phyloP scores from a whole-genome alignment of 1,284 basidiomycete species.

The Inonotus hispidus region DNA sequence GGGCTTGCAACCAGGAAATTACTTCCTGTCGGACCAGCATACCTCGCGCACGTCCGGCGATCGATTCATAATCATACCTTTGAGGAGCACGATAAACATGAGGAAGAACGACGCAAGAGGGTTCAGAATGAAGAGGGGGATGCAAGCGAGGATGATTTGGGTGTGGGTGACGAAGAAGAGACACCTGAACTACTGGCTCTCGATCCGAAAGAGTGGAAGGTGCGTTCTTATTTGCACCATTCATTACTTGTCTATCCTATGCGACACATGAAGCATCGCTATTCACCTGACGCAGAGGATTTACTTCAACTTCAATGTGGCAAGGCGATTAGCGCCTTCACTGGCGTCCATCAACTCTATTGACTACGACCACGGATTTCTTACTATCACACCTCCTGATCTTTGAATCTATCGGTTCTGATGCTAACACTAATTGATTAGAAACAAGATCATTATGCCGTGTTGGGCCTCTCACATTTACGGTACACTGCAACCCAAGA shows the following conservation, averaged over 20 bases:
- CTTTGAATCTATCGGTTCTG: too few species aligned
- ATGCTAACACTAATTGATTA: constrained; percentile 26
- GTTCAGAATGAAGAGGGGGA: constrained; percentile 50
- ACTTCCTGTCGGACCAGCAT: constrained; percentile 81
- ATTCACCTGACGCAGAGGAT: too few species aligned
- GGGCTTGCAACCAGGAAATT: constrained; percentile 42
- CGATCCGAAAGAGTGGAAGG: constrained; percentile 99
- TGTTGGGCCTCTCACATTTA: constrained; percentile 89
- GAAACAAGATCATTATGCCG: constrained; percentile 98
- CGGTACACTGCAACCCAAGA: constrained; percentile 85
- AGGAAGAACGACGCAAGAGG: constrained; percentile 44
- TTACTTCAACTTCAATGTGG: neutral
- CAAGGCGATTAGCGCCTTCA: too few species aligned
- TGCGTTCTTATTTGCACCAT: constrained; percentile 29
- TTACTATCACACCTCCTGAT: too few species aligned
- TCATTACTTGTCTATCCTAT: neutral
- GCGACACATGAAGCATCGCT: too few species aligned
- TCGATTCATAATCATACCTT: constrained; percentile 73
- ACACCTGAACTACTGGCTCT: constrained; percentile 61
- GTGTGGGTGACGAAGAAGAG: constrained; percentile 92
- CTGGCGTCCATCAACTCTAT: too few species aligned
- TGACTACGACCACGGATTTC: too few species aligned
- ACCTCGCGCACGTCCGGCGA: constrained; percentile 75
- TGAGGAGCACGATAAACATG: constrained; percentile 69
- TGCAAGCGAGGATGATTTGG: constrained; percentile 76